Conservation (phyloP, 148 eudicot species). For the Amaranthus hypochondriacus region DNA sequence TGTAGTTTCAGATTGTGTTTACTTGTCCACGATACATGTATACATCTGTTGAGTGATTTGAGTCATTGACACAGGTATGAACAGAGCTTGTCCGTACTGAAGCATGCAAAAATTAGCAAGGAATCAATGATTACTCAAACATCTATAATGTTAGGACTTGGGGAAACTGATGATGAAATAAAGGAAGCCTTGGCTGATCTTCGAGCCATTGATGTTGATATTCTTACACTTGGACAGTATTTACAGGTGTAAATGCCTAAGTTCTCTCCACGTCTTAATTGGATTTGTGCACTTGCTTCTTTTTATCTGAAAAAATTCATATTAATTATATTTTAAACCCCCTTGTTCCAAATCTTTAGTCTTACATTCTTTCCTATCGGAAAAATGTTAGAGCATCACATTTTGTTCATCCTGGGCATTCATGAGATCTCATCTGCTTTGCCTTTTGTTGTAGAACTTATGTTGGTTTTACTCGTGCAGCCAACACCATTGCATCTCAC, state of each 20-base stretch:
- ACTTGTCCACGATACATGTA: neutral
- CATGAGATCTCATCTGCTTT: neutral
- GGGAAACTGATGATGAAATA: conserved; percentile 83
- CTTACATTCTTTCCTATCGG: too few species aligned
- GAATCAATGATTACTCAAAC: conserved; percentile 89
- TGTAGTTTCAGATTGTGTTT: neutral
- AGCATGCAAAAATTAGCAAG: conserved; percentile 74
- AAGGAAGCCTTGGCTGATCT: conserved; percentile 81
- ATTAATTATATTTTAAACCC: neutral
- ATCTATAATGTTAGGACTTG: conserved; percentile 92
- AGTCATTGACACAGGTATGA: conserved; percentile 49
- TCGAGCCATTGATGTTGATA: conserved; percentile 82
- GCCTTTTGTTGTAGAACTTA: neutral
- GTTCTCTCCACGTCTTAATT: neutral
- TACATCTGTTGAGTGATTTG: conserved; percentile 6
- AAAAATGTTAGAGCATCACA: too few species aligned
- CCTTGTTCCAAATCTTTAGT: neutral
- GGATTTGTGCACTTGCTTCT: neutral
- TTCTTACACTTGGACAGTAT: conserved; percentile 88
- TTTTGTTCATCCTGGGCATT: neutral
- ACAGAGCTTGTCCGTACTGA: conserved; percentile 79
- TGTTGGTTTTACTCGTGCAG: conserved; percentile 35
- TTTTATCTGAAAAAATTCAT: neutral
- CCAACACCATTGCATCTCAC: conserved; percentile 95
- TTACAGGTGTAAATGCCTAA: conserved; percentile 47